phyloP scores from a whole-genome alignment of 2,329 filamentous ascomycete species.

The Fusarium brachygibbosum region DNA sequence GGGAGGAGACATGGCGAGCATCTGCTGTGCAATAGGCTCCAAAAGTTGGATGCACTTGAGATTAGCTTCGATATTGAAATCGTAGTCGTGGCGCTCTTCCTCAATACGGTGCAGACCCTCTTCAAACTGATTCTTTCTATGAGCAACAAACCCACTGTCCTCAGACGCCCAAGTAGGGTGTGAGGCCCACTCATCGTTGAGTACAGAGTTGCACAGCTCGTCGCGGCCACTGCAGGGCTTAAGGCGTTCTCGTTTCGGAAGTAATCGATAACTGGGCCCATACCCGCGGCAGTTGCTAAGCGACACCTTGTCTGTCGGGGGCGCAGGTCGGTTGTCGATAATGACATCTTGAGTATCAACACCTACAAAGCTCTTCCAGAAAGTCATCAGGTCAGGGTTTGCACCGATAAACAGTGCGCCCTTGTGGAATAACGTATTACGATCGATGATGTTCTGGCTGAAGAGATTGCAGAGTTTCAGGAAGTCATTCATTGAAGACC shows the following conservation, averaged over 20 bases:
- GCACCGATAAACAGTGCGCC: slow-evolving; percentile 88
- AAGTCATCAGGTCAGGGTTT: slow-evolving; percentile 88
- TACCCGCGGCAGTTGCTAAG: slow-evolving; percentile 96
- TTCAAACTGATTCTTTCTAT: slow-evolving; percentile 95
- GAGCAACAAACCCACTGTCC: slow-evolving; percentile 96
- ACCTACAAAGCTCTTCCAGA: slow-evolving; percentile 87
- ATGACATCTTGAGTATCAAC: slow-evolving; percentile 82
- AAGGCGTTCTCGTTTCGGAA: slow-evolving; percentile 90
- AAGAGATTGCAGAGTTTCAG: slow-evolving; percentile 97
- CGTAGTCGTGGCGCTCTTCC: slow-evolving; percentile 98
- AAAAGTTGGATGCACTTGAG: slow-evolving; percentile 95
- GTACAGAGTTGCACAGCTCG: slow-evolving; percentile 90
- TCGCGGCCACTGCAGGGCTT: slow-evolving; percentile 95
- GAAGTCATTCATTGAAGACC: slow-evolving; percentile 94
- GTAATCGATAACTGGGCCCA: slow-evolving; percentile 92
- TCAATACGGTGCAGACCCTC: slow-evolving; percentile 96
- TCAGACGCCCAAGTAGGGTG: slow-evolving; percentile 99
- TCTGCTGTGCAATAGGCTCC: slow-evolving; percentile 92
- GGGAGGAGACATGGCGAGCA: slow-evolving; percentile 80
- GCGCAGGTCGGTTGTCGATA: slow-evolving; percentile 81
- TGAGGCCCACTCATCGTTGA: slow-evolving; percentile 98
- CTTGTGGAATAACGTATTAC: slow-evolving; percentile 83
- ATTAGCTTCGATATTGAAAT: slow-evolving; percentile 97
- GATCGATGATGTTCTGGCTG: slow-evolving; percentile 91
- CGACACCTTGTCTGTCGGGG: slow-evolving; percentile 85